Evolutionary conservation across 2,329 filamentous ascomycete species (phyloP), one percentile per base, ranked within the genome.

Genomic region (Curvularia lunata): DNA sequence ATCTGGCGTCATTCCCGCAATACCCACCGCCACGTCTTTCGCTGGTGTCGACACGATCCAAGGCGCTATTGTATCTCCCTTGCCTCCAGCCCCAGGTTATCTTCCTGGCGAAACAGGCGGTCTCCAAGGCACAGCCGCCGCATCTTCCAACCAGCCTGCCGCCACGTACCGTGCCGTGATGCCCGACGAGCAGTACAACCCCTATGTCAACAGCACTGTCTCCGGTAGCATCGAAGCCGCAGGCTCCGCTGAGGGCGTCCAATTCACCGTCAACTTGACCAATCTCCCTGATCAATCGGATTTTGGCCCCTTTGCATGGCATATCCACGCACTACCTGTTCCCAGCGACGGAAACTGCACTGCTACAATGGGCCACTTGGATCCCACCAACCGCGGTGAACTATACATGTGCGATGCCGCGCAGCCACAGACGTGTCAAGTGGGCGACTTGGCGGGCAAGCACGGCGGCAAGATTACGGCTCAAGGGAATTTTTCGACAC

Each of bases 391-490:
- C 28, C 70, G 64, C 43, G 76, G 75, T 46, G 71, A 77, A 28
- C 56, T 67, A 5, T 67, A 71, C 19, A 62, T 66, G 56, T 79
- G 77, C 59, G 66, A 79, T 52, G 30, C 66, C 0, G 61, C 60
- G 6, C 54, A 63, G 42, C 75, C 73, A 1, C 60, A 68, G 21
- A 72, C 66, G 1, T 80, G 79, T 56, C 73, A 79, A 58, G 75
- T 77, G 1, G 79, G 79, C 30, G 78, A 80, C 52, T 61, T 80
- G 18, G 73, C 75, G 7, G 78, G 78, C 48, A 80, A 80, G 65
- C 75, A 81, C 57, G 78, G 77, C 27, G 68, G 68, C 38, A 70
- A 69, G 56, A 75, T 70, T n/a, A 70, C 71, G 45, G 63, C 65
- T 4, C 61, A 63, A 1, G 66, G 69, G 1, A 64, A 28, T 27